Base-by-base conservation (phyloP, 805 yeast species). In the Ogataea neopini region DNA sequence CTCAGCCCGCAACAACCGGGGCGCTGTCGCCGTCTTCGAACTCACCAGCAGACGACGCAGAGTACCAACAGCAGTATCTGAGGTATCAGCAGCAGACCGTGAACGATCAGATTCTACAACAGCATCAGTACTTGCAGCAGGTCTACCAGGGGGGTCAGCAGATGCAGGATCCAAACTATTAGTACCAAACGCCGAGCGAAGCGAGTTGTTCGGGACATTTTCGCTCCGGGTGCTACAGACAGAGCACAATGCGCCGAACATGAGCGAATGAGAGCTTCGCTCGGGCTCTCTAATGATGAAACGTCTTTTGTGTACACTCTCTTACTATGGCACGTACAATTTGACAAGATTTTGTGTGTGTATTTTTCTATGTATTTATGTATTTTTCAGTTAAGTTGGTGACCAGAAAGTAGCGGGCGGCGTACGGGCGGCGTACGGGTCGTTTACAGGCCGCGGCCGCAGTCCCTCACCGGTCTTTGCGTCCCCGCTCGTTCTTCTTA, bases 51-150 rank as follows among this genome's bases (percentile, higher is more conserved):
- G 48, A 45, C 19, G 52, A 52, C 22, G 48, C 46, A 18, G 63
- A 50, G 14, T 56, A 54, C 42, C 61, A 54, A 33, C 55, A 53
- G 18, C 57, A 53, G 22, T 49, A 54, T 34, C 50, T 48, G 34
- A 56, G 51, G 9, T 48, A 43, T 15, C 51, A 43, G 10, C 57
- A 45, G 22, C 52, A 56, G 28, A 35, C 47, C 13, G 51, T 36
- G 11, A 44, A 33, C 40, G 47, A 43, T 22, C 51, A 47, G 41
- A 29, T 47, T 14, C 11, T 47, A 14, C 59, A 57, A 23, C 56
- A 53, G 33, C 57, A 52, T 15, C 56, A 52, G 48, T 52, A 47
- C 34, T 29, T 52, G 43, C 53, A 47, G 36, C 51, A 47, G 48
- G 49, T 49, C 20, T 48, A 47, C 30, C 57, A 52, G 32, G 56